Base-by-base conservation (phyloP, 176 grass and related monocot genomes). In the Neostapfia colusana region DNA sequence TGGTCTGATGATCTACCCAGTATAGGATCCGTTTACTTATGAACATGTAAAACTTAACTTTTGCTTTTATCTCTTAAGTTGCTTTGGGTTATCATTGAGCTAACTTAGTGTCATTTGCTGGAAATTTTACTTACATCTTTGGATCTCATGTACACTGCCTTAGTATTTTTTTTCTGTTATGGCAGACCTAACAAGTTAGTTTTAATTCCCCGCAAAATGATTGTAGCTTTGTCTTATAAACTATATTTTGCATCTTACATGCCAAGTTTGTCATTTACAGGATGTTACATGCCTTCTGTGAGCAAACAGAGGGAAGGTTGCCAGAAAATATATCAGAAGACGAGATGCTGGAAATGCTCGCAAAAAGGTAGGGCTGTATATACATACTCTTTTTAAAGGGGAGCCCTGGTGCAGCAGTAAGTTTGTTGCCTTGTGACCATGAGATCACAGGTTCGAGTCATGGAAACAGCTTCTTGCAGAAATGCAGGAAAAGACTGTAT, bases 231-330 rank as follows among this genome's bases (percentile, higher is more conserved):
- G 39, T 37, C 68, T 55, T 14, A 18, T 86, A 70, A 76, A 70
- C 28, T 42, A 34, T 20, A 69, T 38, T 77, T 55, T 77, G 3
- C 25, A 40, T 77, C 17, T 37, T 82, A 62, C 15, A 25, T 66
- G 55, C 65, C 48, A 21, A 11, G 27, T 75, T 74, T 80, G 67
- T 58, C 93, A 79, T 84, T 77, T 80, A 63, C 69, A 98, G 95
- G 84, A 98, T 98, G 95, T 75, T 98, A 77, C 58, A 86, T 58
- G 70, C 82, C 56, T 98, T 98, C 60, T 92, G 89, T 80, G 89
- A 98, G 72, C 82, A 98, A 89, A 84, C 90, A 77, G 77, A 81
- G 54, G 67, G 56, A 81, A 88, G 88, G 28, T 77, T 79, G 44
- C 79, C 80, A 43, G 50, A 70, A 46, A 79, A 88, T 90, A 8